These are phyloP conservation scores for Solanum pinnatisectum DNA, from an alignment of 257 asterid species.

Conservation along the genomic window DNA sequence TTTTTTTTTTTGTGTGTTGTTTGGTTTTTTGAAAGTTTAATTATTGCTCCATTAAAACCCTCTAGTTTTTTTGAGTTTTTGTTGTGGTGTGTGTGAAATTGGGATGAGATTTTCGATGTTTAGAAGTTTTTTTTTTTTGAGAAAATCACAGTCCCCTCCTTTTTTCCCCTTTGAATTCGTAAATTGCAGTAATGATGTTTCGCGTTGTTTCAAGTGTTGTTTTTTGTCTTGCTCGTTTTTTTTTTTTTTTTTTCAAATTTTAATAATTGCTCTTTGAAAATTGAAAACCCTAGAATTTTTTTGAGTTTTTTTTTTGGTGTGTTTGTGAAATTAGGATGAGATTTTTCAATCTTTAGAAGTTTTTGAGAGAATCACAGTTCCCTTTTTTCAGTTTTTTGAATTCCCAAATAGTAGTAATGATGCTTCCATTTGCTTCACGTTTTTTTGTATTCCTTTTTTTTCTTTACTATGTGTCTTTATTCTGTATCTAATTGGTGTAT, in stretches of 20 bases:
- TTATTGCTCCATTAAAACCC: neutral
- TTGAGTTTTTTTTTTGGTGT: neutral
- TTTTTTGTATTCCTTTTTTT: neutral
- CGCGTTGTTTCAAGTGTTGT: neutral
- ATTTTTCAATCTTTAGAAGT: neutral
- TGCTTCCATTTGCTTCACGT: neutral
- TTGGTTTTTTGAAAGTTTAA: neutral
- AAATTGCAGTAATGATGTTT: neutral
- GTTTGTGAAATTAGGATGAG: neutral
- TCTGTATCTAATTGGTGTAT: neutral
- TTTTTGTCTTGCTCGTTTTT: neutral
- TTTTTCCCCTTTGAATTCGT: neutral
- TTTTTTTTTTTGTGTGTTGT: neutral
- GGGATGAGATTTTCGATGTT: neutral
- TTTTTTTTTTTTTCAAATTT: no score
- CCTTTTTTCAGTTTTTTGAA: neutral
- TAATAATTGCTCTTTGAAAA: neutral
- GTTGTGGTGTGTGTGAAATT: neutral
- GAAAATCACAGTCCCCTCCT: neutral
- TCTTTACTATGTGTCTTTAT: neutral
- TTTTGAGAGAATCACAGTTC: neutral
- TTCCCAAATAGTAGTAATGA: neutral
- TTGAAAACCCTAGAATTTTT: neutral
- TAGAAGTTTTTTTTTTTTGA: neutral
- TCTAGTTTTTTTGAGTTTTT: neutral